Percentiles rank a stretch among this genome's conserved stretches.
These are phyloP conservation scores for Syzygium syzygioides DNA, from an alignment of 441 rosid genomes.

Conservation along the genomic window DNA sequence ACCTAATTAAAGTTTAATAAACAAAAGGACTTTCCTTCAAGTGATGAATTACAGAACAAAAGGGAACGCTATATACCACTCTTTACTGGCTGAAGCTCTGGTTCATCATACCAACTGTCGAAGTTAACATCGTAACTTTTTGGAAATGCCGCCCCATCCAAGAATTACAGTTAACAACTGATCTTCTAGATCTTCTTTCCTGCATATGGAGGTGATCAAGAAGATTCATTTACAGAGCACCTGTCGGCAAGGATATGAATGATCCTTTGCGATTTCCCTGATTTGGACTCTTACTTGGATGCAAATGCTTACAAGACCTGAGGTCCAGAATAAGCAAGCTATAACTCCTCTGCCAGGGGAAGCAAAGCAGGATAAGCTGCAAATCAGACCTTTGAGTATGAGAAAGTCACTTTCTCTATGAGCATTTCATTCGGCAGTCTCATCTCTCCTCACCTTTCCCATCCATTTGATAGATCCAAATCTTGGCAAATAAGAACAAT, in stretches of 20 bases:
- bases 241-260: not conserved
- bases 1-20: not conserved
- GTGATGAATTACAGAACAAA: not conserved
- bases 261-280: not conserved
- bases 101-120: not conserved
- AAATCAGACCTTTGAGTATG: not conserved
- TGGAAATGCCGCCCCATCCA: not conserved
- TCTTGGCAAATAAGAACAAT: not conserved
- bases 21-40: not conserved
- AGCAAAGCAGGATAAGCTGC: not conserved
- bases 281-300: not conserved
- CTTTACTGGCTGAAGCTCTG: not conserved
- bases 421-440: not conserved
- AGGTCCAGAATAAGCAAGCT: not conserved
- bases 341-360: not conserved
- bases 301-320: not conserved
- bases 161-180: not conserved
- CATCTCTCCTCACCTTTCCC: not conserved
- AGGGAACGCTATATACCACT: not conserved
- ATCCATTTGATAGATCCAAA: not conserved
- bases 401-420: not conserved
- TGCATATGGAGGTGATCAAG: not conserved
- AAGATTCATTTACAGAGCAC: not conserved
- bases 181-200: not conserved
- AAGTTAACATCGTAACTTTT: not conserved